Conservation (phyloP, 2,329 filamentous ascomycete species). For the Colletotrichum higginsianum region DNA sequence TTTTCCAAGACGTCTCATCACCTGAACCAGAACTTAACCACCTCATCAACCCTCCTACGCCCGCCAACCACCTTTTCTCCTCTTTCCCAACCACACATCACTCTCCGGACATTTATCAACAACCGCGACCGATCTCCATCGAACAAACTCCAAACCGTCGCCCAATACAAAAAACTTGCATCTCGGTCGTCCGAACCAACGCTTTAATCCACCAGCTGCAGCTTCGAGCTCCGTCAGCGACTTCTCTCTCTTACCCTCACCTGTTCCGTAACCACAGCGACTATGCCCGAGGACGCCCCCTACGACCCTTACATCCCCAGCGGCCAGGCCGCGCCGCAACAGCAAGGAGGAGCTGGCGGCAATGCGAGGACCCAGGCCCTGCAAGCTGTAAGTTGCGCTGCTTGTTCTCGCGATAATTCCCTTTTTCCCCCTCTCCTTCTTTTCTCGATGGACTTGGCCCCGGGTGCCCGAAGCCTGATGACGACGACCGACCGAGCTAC, state of each 20-base stretch:
- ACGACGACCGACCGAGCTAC: constrained; percentile 32
- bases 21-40: constrained; percentile 42
- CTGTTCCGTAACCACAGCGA: constrained; percentile 47
- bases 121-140: constrained; percentile 25
- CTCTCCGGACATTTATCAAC: constrained; percentile 26
- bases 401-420: constrained; percentile 11
- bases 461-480: constrained; percentile 34
- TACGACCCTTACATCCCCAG: constrained; percentile 93
- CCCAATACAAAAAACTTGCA: constrained; percentile 14
- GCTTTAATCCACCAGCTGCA: constrained; percentile 18
- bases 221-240: constrained; percentile 28
- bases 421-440: background rate
- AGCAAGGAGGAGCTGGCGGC: constrained; percentile 59
- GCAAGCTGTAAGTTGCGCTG: constrained; percentile 81
- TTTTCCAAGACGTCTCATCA: constrained; percentile 42
- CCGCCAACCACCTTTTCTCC: constrained; percentile 42
- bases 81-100: constrained; percentile 38
- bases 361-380: constrained; percentile 75
- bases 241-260: background rate
- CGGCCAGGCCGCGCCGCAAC: constrained; percentile 65
- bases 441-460: constrained; percentile 13
- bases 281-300: constrained; percentile 73
- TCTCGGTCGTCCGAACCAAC: constrained; percentile 16
- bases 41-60: constrained; percentile 40
- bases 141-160: constrained; percentile 22